A percentile compares a stretch with the other conserved stretches of the same genome.
Evolutionary conservation across 2,329 filamentous ascomycete genomes (phyloP).

Genomic region (Pseudocercospora fijiensis): DNA sequence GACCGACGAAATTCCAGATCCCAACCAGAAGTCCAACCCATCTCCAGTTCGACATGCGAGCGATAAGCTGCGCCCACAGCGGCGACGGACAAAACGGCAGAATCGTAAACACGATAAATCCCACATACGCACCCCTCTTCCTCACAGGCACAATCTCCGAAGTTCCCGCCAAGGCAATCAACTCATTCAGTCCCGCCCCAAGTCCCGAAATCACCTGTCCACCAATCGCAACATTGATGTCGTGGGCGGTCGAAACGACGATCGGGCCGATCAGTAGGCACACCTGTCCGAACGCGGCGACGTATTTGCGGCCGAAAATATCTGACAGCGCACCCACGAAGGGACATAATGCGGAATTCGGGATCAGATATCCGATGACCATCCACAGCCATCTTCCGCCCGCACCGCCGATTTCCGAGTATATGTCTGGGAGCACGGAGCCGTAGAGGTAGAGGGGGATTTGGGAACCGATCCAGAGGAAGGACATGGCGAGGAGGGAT

Average conservation of each 20-base stretch:
- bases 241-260: slow-evolving; percentile 56
- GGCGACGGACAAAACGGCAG: slow-evolving; percentile 63
- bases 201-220: slow-evolving; percentile 61
- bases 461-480: slow-evolving; percentile 61
- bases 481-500: slow-evolving; percentile 55
- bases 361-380: slow-evolving; percentile 55
- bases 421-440: slow-evolving; percentile 52
- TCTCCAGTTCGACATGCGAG: slow-evolving; percentile 53
- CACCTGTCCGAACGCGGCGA: slow-evolving; percentile 56
- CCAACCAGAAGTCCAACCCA: slow-evolving; percentile 56
- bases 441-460: slow-evolving; percentile 55
- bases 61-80: slow-evolving; percentile 61
- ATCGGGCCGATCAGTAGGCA: slow-evolving; percentile 61
- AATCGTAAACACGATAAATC: slow-evolving; percentile 61
- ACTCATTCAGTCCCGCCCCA: slow-evolving; percentile 67
- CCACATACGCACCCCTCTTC: slow-evolving; percentile 64
- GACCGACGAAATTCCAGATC: slow-evolving; percentile 53
- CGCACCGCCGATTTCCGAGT: slow-evolving; percentile 59
- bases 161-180: slow-evolving; percentile 67
- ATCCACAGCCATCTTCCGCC: slow-evolving; percentile 49
- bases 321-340: slow-evolving; percentile 68
- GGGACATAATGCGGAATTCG: slow-evolving; percentile 57
- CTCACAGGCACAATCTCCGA: slow-evolving; percentile 66
- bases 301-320: slow-evolving; percentile 61
- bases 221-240: slow-evolving; percentile 64